Percentiles rank a stretch among this genome's conserved stretches.
phyloP scores from a whole-genome alignment of 208 protist species.

The Trypanosoma platydactyli region DNA sequence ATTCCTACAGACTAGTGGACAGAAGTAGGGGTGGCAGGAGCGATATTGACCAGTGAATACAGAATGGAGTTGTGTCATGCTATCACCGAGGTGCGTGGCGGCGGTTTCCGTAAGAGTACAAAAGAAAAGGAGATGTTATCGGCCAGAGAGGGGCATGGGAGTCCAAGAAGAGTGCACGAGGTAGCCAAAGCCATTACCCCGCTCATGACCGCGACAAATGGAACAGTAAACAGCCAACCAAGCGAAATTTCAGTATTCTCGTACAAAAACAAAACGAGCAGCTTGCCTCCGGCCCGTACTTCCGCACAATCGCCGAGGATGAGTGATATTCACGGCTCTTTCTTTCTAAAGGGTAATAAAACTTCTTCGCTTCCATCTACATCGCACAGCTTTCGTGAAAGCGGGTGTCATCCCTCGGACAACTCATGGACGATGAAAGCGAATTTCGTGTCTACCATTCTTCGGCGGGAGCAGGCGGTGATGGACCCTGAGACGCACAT shows the following conservation, averaged over 20 bases:
- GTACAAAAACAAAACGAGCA: no score
- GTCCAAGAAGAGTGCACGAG: not conserved
- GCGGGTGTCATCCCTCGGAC: not conserved
- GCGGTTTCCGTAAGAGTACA: not conserved
- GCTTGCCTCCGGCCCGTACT: no score
- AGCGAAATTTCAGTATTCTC: no score
- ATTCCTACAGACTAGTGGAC: no score
- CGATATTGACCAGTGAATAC: not conserved
- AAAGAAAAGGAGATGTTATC: not conserved
- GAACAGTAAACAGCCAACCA: not conserved
- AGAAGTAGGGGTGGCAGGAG: not conserved
- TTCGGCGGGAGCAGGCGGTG: constrained; percentile 60
- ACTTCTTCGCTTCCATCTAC: no score
- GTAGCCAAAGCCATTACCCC: not conserved
- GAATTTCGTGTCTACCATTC: constrained; percentile 25
- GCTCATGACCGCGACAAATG: not conserved
- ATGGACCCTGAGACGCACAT: constrained; percentile 47
- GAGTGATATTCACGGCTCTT: no score
- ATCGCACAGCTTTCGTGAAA: not conserved
- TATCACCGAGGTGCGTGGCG: not conserved
- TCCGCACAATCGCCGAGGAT: no score
- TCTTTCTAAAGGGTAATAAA: not conserved
- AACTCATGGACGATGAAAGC: not conserved
- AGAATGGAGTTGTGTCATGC: no score
- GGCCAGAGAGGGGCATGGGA: not conserved